phyloP scores from a whole-genome alignment of 495 filamentous ascomycete genomes.

The Daldinia caldariorum region DNA sequence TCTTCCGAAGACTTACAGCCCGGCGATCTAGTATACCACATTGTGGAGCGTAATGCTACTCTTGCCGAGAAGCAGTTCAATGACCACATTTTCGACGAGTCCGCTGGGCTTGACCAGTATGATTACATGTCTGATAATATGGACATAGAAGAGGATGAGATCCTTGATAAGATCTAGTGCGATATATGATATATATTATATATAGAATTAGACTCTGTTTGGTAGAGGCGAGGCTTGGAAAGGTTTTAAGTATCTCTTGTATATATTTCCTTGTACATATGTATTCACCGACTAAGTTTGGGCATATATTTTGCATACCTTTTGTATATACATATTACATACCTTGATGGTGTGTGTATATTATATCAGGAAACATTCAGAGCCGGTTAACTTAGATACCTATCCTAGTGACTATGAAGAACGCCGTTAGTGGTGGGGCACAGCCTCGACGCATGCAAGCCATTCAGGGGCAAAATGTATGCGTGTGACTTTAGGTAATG shows the following conservation, averaged over 20 bases:
- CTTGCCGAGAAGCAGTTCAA: neutral
- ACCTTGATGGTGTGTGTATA: neutral
- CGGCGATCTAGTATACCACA: slow-evolving; percentile 1
- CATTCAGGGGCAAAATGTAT: neutral
- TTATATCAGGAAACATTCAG: neutral
- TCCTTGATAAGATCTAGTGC: neutral
- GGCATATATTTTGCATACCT: neutral
- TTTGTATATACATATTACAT: neutral
- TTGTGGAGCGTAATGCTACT: slow-evolving; percentile 1
- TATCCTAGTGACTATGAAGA: too few species aligned
- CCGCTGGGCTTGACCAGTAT: neutral
- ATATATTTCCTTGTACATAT: neutral
- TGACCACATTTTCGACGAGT: neutral
- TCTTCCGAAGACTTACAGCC: neutral
- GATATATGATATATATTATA: neutral
- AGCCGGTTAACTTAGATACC: neutral
- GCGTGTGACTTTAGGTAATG: too few species aligned
- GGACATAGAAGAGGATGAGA: slow-evolving; percentile 5
- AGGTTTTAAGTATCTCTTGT: neutral
- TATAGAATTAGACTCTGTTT: neutral
- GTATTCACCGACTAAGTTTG: neutral
- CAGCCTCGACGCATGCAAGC: too few species aligned
- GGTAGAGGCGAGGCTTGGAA: neutral
- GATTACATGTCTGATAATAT: slow-evolving; percentile 1
- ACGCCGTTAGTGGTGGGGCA: too few species aligned